Evolutionary conservation across 306 rosid genomes (phyloP), one percentile per base, ranked within the genome.

Genomic region (Cucumis melo): DNA sequence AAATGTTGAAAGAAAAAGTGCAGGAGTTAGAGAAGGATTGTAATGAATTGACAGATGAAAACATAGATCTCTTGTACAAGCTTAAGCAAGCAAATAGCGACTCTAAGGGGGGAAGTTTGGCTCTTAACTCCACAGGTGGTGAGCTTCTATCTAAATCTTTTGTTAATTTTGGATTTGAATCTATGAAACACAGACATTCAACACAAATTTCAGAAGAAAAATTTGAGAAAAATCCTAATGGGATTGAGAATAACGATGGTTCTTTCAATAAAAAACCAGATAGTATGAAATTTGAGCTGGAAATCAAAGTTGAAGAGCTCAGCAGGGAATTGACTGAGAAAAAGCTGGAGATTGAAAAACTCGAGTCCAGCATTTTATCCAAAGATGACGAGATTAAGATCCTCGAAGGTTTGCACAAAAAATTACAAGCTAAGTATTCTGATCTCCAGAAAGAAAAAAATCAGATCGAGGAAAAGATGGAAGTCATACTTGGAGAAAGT

Each of bases 21-120:
- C 85, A 89, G 83, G 97, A 92, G 83, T 91, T 92, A 76, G 99
- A 94, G 86, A 83, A 80, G 78, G 99, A 94, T 83, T 92, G 99
- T 84, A 89, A 83, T 80, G 99, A 94, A 87, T 85, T 94, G 80
- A 94, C 99, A 1, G 89, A 94, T 10, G 99, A 94, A 87, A 94
- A 94, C 87, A 89, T 94, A 59, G 95, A 92, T 34, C 97, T 94
- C 84, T 75, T 92, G 76, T 76, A 83, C 90, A 89, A 90, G 92
- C 95, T 92, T 61, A 94, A 89, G 86, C 94, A 87, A 87, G 85
- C 87, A 57, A 86, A 88, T 72, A 82, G 83, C 29, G 80, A 51
- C 74, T 79, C 82, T 32, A 84, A 62, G 42, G 82, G 76, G 16
- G 88, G 77, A 80, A 74, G 41, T 46, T 53, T 34, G 77, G 29